Evolutionary conservation across 495 filamentous ascomycete genomes (phyloP).

Genomic region (Bacidia rubella): DNA sequence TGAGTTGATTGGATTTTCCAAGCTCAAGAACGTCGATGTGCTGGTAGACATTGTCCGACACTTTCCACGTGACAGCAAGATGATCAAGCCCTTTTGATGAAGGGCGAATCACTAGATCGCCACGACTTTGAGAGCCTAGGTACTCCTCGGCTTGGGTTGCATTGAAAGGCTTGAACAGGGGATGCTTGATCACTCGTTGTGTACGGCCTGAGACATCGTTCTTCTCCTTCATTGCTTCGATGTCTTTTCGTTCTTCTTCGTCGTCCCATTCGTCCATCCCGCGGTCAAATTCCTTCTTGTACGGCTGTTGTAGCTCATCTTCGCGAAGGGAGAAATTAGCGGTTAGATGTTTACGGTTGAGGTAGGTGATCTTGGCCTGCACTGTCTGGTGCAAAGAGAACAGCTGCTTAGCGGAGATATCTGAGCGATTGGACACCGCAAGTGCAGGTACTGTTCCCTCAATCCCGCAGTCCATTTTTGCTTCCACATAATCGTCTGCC

Average conservation of each 20-base stretch:
- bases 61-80: slow-evolving; percentile 94
- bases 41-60: slow-evolving; percentile 86
- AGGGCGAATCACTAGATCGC: slow-evolving; percentile 88
- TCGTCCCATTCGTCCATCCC: slow-evolving; percentile 76
- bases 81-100: slow-evolving; percentile 91
- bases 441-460: slow-evolving; percentile 69
- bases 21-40: slow-evolving; percentile 95
- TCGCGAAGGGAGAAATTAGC: slow-evolving; percentile 75
- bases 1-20: slow-evolving; percentile 92
- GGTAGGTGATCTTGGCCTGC: slow-evolving; percentile 70
- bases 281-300: slow-evolving; percentile 50
- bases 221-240: slow-evolving; percentile 62
- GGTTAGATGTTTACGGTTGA: slow-evolving; percentile 70
- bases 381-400: slow-evolving; percentile 68
- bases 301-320: slow-evolving; percentile 58
- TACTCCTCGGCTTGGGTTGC: slow-evolving; percentile 87
- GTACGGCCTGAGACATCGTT: slow-evolving; percentile 69
- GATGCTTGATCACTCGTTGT: slow-evolving; percentile 92
- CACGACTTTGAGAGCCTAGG: slow-evolving; percentile 65
- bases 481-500: slow-evolving; percentile 82
- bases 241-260: slow-evolving; percentile 61
- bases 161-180: slow-evolving; percentile 87
- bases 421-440: slow-evolving; percentile 52
- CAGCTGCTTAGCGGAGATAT: slow-evolving; percentile 39
- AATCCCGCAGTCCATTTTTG: slow-evolving; percentile 84